Conservation (phyloP, 208 protist genomes). For the Acanthamoeba castellanii region DNA sequence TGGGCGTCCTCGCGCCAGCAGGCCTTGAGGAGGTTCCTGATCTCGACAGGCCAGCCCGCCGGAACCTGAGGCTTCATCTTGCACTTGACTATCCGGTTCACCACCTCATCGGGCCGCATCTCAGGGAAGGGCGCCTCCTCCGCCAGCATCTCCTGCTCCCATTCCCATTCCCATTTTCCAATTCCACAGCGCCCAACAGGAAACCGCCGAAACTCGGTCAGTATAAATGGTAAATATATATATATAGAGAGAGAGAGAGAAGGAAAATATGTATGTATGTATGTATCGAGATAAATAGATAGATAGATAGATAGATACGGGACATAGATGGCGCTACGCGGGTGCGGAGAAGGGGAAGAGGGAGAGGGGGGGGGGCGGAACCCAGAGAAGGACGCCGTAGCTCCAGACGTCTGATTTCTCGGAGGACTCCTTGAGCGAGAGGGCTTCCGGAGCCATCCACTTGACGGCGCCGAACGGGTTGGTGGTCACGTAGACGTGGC, state of each 20-base stretch:
- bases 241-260: background rate
- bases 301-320: background rate
- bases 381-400: slow-evolving; percentile 49
- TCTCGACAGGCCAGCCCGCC: background rate
- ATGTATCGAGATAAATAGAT: too few species aligned
- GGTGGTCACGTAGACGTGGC: slow-evolving; percentile 6
- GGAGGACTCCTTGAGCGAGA: slow-evolving; percentile 1
- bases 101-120: slow-evolving; percentile 9
- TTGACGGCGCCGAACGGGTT: slow-evolving; percentile 58
- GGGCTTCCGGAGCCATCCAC: slow-evolving; percentile 51
- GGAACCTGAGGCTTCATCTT: slow-evolving; percentile 2
- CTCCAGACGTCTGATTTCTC: slow-evolving; percentile 52
- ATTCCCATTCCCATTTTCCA: too few species aligned
- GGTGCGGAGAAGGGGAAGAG: background rate
- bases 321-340: background rate
- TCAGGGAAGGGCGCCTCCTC: background rate
- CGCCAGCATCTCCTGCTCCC: background rate
- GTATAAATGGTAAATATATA: background rate
- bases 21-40: background rate
- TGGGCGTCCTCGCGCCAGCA: slow-evolving; percentile 21
- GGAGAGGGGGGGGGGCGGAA: background rate
- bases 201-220: too few species aligned
- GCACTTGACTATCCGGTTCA: slow-evolving; percentile 31
- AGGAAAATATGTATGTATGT: too few species aligned
- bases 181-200: too few species aligned